Percentiles rank a stretch among this genome's conserved stretches.
These are phyloP conservation scores for Russula emetica DNA, from an alignment of 768 basidiomycete species.

Conservation along the genomic window DNA sequence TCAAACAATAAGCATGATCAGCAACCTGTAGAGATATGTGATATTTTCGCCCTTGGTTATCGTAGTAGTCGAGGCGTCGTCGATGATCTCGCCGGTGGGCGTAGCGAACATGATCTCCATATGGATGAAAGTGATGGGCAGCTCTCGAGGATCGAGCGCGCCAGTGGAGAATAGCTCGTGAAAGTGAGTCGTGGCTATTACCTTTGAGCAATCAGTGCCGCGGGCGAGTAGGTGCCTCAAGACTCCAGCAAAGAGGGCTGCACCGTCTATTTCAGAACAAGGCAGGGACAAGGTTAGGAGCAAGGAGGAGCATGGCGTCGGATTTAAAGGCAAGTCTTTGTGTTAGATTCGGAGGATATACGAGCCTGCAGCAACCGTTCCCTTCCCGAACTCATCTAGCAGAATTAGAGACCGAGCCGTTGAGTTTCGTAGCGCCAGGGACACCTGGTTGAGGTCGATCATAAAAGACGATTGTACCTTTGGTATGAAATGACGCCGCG, in stretches of 20 bases:
- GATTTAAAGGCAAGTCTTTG: slow-evolving; percentile 25
- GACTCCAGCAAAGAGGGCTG: slow-evolving; percentile 87
- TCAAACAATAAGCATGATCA: slow-evolving; percentile 1
- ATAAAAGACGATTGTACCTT: slow-evolving; percentile 91
- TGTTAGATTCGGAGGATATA: slow-evolving; percentile 30
- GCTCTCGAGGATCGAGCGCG: slow-evolving; percentile 49
- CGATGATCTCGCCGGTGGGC: slow-evolving; percentile 41
- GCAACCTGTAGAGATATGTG: slow-evolving; percentile 81
- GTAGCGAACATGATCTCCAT: slow-evolving; percentile 84
- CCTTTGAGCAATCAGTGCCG: slow-evolving; percentile 70
- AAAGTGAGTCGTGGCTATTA: slow-evolving; percentile 85
- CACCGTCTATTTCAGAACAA: slow-evolving; percentile 62
- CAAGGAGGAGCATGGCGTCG: background rate
- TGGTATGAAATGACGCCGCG: background rate
- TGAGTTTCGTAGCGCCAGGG: slow-evolving; percentile 77
- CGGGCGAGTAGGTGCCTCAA: slow-evolving; percentile 68
- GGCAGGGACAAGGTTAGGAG: background rate
- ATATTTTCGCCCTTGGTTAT: slow-evolving; percentile 54
- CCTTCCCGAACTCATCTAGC: slow-evolving; percentile 96
- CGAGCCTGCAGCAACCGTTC: slow-evolving; percentile 76
- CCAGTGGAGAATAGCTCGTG: slow-evolving; percentile 81
- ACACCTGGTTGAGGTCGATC: slow-evolving; percentile 95
- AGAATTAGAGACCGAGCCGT: slow-evolving; percentile 82
- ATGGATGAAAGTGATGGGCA: slow-evolving; percentile 73
- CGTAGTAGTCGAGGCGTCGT: slow-evolving; percentile 29